A percentile compares a stretch with the other conserved stretches of the same genome.
These are phyloP conservation scores for Xeromyces bisporus DNA, from an alignment of 495 filamentous ascomycete species.

Conservation along the genomic window DNA sequence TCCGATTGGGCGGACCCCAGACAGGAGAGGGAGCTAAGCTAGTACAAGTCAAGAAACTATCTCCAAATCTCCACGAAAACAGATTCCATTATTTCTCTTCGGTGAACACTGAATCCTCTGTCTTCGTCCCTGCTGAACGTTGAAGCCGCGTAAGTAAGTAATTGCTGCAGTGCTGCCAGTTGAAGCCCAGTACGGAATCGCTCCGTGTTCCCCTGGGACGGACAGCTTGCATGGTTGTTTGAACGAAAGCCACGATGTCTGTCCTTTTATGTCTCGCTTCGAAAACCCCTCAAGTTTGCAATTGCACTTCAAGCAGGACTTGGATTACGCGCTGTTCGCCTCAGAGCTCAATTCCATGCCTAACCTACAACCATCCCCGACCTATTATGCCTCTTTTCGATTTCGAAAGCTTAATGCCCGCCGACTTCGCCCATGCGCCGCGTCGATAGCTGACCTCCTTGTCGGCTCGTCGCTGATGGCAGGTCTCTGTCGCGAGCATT, in stretches of 20 bases:
- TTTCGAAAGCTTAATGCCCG: slow-evolving; percentile 20
- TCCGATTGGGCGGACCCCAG: slow-evolving; percentile 25
- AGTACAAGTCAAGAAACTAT: no score
- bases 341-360: slow-evolving; percentile 16
- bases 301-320: slow-evolving; percentile 28
- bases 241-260: slow-evolving; percentile 41
- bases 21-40: no score
- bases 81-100: no score
- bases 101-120: no score
- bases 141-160: no score
- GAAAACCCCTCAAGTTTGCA: slow-evolving; percentile 32
- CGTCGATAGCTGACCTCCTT: slow-evolving; percentile 37
- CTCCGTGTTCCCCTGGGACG: no score
- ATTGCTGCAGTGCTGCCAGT: no score
- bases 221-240: slow-evolving; percentile 29
- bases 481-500: slow-evolving; percentile 42
- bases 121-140: no score
- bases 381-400: slow-evolving; percentile 16
- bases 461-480: slow-evolving; percentile 48
- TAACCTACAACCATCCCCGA: slow-evolving; percentile 11
- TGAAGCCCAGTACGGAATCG: no score
- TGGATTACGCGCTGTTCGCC: slow-evolving; percentile 24
- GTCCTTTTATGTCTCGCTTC: slow-evolving; percentile 46
- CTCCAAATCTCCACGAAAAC: no score
- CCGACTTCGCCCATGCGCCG: slow-evolving; percentile 25